phyloP scores from a whole-genome alignment of 805 yeast species.

The Metschnikowia peoriensis region DNA sequence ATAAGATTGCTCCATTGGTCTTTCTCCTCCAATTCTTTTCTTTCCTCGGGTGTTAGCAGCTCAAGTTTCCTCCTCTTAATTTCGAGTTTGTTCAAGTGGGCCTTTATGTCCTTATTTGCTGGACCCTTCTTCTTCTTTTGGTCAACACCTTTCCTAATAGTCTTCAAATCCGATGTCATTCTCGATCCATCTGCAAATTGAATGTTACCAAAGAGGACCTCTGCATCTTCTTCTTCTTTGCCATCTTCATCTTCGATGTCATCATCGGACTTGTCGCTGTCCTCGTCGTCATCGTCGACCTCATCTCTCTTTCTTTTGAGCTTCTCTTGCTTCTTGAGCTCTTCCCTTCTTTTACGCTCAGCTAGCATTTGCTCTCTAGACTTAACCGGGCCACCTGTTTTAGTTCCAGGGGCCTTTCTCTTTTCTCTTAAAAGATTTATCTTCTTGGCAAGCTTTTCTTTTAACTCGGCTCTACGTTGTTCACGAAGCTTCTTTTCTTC shows the following conservation, averaged over 20 bases:
- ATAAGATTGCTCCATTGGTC: constrained; percentile 83
- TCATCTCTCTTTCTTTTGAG: constrained; percentile 41
- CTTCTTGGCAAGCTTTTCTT: constrained; percentile 75
- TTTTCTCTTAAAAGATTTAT: constrained; percentile 68
- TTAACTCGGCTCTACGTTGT: constrained; percentile 61
- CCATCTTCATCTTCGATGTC: constrained; percentile 33
- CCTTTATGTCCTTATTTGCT: constrained; percentile 76
- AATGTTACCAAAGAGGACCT: constrained; percentile 75
- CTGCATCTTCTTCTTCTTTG: constrained; percentile 26
- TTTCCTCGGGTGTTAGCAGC: constrained; percentile 57
- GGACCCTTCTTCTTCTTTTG: constrained; percentile 74
- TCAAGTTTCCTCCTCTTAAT: constrained; percentile 65
- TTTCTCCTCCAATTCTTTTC: constrained; percentile 61
- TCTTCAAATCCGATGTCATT: constrained; percentile 68
- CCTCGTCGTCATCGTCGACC: constrained; percentile 41
- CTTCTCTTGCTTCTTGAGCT: constrained; percentile 44
- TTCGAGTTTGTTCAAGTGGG: constrained; percentile 76
- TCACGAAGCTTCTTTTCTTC: constrained; percentile 51
- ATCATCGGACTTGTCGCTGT: constrained; percentile 27
- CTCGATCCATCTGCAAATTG: constrained; percentile 78
- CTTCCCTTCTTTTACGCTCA: constrained; percentile 54
- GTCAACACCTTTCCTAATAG: constrained; percentile 48
- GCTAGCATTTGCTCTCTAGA: constrained; percentile 79
- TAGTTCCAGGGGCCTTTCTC: constrained; percentile 91
- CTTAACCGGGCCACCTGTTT: constrained; percentile 74